Percentiles rank a stretch among this genome's conserved stretches.
phyloP scores from a whole-genome alignment of 441 rosid species.

The Pelargonium australe region DNA sequence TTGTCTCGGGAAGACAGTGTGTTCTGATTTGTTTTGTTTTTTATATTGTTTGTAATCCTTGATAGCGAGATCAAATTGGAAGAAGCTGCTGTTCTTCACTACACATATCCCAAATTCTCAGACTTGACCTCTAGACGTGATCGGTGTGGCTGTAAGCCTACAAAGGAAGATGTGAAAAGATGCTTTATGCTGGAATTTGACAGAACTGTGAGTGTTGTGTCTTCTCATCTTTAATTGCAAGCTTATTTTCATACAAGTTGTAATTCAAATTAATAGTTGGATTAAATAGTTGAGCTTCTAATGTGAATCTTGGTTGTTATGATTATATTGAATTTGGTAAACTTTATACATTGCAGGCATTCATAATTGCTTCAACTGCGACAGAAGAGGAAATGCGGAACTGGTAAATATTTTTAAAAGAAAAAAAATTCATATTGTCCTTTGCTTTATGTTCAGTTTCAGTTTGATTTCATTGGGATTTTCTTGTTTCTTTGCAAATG shows the following conservation, averaged over 20 bases:
- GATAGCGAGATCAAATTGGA: conserved; percentile 66
- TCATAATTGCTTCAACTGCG: conserved; percentile 66
- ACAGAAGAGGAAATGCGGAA: conserved; percentile 65
- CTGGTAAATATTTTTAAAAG: conserved; percentile 46
- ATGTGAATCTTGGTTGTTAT: neutral
- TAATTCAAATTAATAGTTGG: too few relatives aligned
- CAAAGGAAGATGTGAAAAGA: conserved; percentile 71
- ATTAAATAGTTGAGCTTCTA: too few relatives aligned
- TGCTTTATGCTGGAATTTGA: conserved; percentile 80
- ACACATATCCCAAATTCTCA: conserved; percentile 66
- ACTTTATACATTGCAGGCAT: conserved; percentile 45
- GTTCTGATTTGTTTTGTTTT: neutral
- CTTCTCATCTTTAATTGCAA: conserved; percentile 7
- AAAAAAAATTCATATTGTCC: too few relatives aligned
- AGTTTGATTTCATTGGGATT: conserved; percentile 7
- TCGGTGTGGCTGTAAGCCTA: conserved; percentile 77
- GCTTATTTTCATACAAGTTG: neutral
- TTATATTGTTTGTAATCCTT: too few relatives aligned
- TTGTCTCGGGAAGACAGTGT: too few relatives aligned
- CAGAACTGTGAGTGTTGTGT: conserved; percentile 51
- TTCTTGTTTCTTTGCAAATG: neutral
- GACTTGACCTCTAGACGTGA: conserved; percentile 70
- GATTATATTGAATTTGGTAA: conserved; percentile 9
- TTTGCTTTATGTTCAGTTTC: too few relatives aligned
- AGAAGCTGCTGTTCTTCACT: conserved; percentile 73